phyloP scores from a whole-genome alignment of 768 basidiomycete species.

The Suillus placidus region DNA sequence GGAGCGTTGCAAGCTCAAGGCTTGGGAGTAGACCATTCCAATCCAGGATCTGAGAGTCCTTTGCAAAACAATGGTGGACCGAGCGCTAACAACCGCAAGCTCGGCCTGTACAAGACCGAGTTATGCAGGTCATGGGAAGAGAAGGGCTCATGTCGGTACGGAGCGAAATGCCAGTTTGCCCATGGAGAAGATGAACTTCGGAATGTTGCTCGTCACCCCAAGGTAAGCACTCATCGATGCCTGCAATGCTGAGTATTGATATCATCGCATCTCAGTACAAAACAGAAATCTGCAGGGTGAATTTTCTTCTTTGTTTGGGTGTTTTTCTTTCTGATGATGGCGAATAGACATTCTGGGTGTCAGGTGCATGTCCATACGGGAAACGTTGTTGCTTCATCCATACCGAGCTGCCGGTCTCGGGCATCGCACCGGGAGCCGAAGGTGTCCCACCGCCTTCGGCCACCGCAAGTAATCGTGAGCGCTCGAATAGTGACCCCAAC shows the following conservation, averaged over 20 bases:
- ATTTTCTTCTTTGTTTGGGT: conserved; percentile 23
- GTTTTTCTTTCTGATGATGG: conserved; percentile 12
- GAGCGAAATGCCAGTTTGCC: conserved; percentile 89
- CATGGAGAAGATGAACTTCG: conserved; percentile 90
- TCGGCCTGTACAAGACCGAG: conserved; percentile 90
- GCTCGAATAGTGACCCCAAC: conserved; percentile 81
- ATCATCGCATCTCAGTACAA: conserved; percentile 63
- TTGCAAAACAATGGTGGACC: conserved; percentile 58
- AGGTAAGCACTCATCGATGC: conserved; percentile 49
- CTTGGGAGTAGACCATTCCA: conserved; percentile 45
- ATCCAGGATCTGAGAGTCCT: conserved; percentile 20
- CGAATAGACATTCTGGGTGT: conserved; percentile 86
- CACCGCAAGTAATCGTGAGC: conserved; percentile 61
- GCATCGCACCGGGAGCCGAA: conserved; percentile 55
- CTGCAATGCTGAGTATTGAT: conserved; percentile 10
- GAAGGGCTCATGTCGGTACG: conserved; percentile 85
- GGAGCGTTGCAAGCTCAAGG: conserved; percentile 48
- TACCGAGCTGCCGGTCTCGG: conserved; percentile 76
- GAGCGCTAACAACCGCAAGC: conserved; percentile 89
- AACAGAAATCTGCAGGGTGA: conserved; percentile 89
- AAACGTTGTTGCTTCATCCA: conserved; percentile 95
- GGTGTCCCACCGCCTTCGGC: conserved; percentile 54
- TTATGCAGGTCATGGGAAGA: conserved; percentile 92
- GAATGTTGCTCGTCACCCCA: conserved; percentile 84
- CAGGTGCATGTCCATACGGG: conserved; percentile 90